phyloP scores from a whole-genome alignment of 768 basidiomycete species.

The Lyophyllum semitale region DNA sequence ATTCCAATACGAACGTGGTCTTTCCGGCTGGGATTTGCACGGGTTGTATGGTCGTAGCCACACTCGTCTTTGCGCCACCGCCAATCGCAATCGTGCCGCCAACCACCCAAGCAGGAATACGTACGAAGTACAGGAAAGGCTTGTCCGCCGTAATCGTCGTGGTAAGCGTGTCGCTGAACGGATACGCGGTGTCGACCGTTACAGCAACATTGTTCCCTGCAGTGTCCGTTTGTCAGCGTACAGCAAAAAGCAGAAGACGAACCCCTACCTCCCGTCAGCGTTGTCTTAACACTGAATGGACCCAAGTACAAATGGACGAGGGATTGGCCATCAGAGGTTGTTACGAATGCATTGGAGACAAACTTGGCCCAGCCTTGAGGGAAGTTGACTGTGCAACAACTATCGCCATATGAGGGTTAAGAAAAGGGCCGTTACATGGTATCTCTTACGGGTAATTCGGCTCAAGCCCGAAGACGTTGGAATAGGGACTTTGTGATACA shows the following conservation, averaged over 20 bases:
- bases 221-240: slow-evolving; percentile 22
- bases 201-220: slow-evolving; percentile 44
- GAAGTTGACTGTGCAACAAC: slow-evolving; percentile 55
- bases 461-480: not conserved
- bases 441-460: not conserved
- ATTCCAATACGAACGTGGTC: slow-evolving; percentile 33
- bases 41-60: slow-evolving; percentile 36
- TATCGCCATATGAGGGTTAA: slow-evolving; percentile 7
- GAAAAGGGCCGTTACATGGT: not conserved
- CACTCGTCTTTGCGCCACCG: slow-evolving; percentile 19
- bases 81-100: slow-evolving; percentile 47
- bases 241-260: slow-evolving; percentile 5
- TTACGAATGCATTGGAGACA: slow-evolving; percentile 51
- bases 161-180: slow-evolving; percentile 51
- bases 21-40: slow-evolving; percentile 33
- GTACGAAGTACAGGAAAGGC: slow-evolving; percentile 47
- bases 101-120: slow-evolving; percentile 53
- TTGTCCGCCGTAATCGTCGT: slow-evolving; percentile 44
- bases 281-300: slow-evolving; percentile 43
- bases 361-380: slow-evolving; percentile 61
- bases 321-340: slow-evolving; percentile 44
- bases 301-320: slow-evolving; percentile 52
- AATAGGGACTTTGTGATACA: not conserved
- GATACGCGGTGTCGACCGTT: slow-evolving; percentile 50
- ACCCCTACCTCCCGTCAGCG: slow-evolving; percentile 37